Evolutionary conservation across 306 rosid genomes (phyloP), one percentile per base, ranked within the genome.

Genomic region (Cucumis hystrix): DNA sequence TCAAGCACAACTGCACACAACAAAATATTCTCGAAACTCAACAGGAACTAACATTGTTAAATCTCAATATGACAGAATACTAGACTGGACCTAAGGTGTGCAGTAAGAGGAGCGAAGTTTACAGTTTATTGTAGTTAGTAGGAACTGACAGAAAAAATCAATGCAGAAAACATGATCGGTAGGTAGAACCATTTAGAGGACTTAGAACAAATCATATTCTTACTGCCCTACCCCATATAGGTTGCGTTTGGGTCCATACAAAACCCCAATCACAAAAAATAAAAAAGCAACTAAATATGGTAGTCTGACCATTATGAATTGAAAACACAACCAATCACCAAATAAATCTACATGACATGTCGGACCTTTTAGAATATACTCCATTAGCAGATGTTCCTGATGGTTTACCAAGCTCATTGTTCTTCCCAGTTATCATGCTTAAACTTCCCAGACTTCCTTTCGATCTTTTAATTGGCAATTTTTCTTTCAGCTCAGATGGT

Each of bases 391-490:
- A 87, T 83, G 92, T 74, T 51, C 97, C 96, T 10, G 91, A 80
- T 71, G 93, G 80, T 90, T 90, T 95, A 80, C 87, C 83, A 66
- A 63, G 92, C 79, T 90, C 97, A 55, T 86, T 91, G 84, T 88
- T 89, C 87, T 90, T 95, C 87, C 99, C 93, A 4, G 99, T 92
- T 79, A 95, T 88, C 97, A 95, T 95, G 87, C 89, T 95, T 88
- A 95, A 89, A 86, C 97, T 92, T 74, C 98, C 97, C 82, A 92
- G 83, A 84, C 97, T 95, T 92, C 99, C 99, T 80, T 92, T 95
- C 20, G 97, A 95, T 88, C 99, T 88, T 86, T 95, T 95, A 68
- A 92, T 95, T 15, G 97, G 96, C 88, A 95, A 80, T 78, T 95
- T 95, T 84, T 88, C 99, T 86, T 95, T 95, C 79, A 80, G 89